Evolutionary conservation across 1,284 basidiomycete genomes (phyloP).

Genomic region (Papiliotrema flavescens): DNA sequence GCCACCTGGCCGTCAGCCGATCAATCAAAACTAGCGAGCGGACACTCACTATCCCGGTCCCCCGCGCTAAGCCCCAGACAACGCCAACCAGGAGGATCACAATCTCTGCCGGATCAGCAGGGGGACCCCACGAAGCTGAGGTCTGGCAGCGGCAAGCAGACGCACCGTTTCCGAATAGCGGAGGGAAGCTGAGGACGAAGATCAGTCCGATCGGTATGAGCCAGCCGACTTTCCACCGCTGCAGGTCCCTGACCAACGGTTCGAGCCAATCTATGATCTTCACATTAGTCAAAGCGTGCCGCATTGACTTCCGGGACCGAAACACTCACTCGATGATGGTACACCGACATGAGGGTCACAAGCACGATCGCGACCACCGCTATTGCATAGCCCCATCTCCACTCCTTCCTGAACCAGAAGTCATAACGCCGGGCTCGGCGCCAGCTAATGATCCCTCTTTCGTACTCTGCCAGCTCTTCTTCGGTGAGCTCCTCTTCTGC

Average conservation of each 20-base stretch:
- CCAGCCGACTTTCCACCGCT: constrained; percentile 68
- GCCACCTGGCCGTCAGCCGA: not conserved
- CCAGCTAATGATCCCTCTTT: constrained; percentile 44
- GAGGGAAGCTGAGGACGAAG: constrained; percentile 47
- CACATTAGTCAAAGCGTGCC: constrained; percentile 6
- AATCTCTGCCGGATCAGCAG: constrained; percentile 21
- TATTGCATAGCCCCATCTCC: constrained; percentile 53
- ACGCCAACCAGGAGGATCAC: constrained; percentile 39
- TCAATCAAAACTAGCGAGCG: not conserved
- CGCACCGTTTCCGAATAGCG: constrained; percentile 45
- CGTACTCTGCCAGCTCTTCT: constrained; percentile 6
- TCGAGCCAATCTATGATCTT: constrained; percentile 65
- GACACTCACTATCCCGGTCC: constrained; percentile 33
- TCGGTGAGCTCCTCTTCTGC: constrained; percentile 5
- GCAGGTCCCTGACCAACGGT: constrained; percentile 60
- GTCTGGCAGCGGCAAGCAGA: not conserved
- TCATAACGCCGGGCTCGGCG: constrained; percentile 14
- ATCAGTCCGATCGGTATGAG: constrained; percentile 64
- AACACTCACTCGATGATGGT: constrained; percentile 51
- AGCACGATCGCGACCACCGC: constrained; percentile 49
- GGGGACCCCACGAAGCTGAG: too few relatives aligned
- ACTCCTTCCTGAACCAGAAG: constrained; percentile 56
- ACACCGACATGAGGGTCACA: constrained; percentile 61
- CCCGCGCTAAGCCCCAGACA: constrained; percentile 45
- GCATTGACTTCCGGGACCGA: not conserved